Conservation (phyloP, 805 yeast genomes). For the Ogataea polymorpha region DNA sequence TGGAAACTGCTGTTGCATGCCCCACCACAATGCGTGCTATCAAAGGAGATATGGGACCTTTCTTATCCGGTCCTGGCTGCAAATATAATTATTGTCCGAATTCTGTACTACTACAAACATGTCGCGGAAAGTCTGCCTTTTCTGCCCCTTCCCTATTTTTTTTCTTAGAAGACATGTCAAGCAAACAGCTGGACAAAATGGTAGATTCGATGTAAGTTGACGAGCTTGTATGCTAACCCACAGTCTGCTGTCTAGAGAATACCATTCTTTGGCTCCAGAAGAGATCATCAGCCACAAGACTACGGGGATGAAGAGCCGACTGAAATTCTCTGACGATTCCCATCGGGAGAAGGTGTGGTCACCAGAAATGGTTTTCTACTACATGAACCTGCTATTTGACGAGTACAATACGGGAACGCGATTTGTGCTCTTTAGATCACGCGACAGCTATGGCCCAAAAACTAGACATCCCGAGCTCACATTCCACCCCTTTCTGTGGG, state of each 20-base stretch:
- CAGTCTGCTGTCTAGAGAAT: conserved; percentile 24
- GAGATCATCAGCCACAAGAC: conserved; percentile 22
- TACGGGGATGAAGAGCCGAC: conserved; percentile 27
- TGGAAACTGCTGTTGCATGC: no score
- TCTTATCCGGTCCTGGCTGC: no score
- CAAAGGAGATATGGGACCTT: no score
- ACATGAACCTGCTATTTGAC: conserved; percentile 29
- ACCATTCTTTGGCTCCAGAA: conserved; percentile 25
- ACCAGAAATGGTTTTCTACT: conserved; percentile 30
- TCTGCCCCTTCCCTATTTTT: conserved; percentile 5
- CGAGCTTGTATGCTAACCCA: not conserved
- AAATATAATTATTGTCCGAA: not conserved
- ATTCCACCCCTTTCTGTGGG: conserved; percentile 33
- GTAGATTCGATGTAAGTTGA: conserved; percentile 22
- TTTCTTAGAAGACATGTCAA: conserved; percentile 2
- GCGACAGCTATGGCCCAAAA: conserved; percentile 29
- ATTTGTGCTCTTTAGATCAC: conserved; percentile 24
- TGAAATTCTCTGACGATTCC: conserved; percentile 29
- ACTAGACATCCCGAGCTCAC: conserved; percentile 17
- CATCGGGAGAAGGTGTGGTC: conserved; percentile 29
- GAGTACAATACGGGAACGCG: conserved; percentile 14
- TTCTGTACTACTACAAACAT: not conserved
- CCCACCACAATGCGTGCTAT: no score
- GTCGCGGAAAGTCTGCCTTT: conserved; percentile 19
- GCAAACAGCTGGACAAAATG: conserved; percentile 12